Evolutionary conservation across 345 rosid genomes (phyloP), one percentile per base, ranked within the genome.

Genomic region (Nasturtium officinale): DNA sequence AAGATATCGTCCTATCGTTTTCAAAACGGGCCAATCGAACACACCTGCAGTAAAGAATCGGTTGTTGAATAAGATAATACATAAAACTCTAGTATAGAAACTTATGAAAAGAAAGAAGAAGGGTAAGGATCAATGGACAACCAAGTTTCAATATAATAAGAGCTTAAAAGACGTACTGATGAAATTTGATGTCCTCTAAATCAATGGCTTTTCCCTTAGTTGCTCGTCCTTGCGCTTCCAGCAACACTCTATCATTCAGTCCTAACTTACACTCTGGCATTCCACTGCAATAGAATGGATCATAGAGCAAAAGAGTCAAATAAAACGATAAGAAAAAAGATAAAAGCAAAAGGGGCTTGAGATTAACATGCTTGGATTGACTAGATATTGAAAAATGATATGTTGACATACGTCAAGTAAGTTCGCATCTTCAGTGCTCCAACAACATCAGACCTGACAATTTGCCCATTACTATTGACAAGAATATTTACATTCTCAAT

Each of bases 201-300:
- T 95, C 99, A 62, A 90, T 91, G 33, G 97, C 96, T 84, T 95
- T 95, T 58, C 96, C 97, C 79, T 91, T 95, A 25, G 96, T 88
- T 46, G 97, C 64, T 40, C 93, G 89, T 47, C 99, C 99, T 71
- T 95, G 99, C 11, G 97, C 97, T 83, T 95, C 99, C 87, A 91
- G 65, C 68, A 95, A 72, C 59, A 95, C 87, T 84, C 96, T 86
- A 82, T 91, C 99, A 74, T 95, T 95, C 62, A 91, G 85, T 52
- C 99, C 97, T 77, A 95, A 89, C 79, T 95, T 95, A 84, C 99
- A 95, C 83, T 91, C 97, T 4, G 97, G 97, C 97, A 91, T 95
- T 72, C 99, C 99, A 78, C 97, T 90, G 81, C 69, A 73, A 73
- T 20, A 77, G 25, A 25, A 37, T 35, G 21, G 38, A 35, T 47